These are phyloP conservation scores for Chiua virens DNA, from an alignment of 768 basidiomycete species.

Conservation along the genomic window DNA sequence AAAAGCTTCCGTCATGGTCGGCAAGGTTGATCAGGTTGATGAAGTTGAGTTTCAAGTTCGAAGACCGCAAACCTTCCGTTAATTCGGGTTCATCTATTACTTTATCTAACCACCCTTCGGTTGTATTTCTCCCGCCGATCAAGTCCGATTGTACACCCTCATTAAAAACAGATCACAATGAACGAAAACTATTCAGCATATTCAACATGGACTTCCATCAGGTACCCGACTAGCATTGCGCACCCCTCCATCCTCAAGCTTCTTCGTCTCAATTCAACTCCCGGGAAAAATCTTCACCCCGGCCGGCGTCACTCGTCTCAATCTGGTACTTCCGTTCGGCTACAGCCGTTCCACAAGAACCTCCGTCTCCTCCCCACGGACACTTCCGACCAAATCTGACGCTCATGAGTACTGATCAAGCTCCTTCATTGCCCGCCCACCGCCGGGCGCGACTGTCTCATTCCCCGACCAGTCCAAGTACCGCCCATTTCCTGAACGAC, in stretches of 20 bases:
- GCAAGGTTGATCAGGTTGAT: constrained; percentile 28
- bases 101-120: constrained; percentile 29
- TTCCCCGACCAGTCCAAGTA: not conserved
- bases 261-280: not conserved
- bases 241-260: too few species aligned
- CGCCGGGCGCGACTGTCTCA: not conserved
- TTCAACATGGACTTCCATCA: not conserved
- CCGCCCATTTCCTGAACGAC: constrained; percentile 1
- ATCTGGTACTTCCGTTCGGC: constrained; percentile 29
- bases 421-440: not conserved
- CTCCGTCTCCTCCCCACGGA: constrained; percentile 19
- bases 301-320: constrained; percentile 14
- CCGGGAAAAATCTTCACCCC: constrained; percentile 10
- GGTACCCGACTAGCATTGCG: too few species aligned
- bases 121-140: constrained; percentile 33
- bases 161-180: constrained; percentile 14
- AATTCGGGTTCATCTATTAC: constrained; percentile 29
- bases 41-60: constrained; percentile 34
- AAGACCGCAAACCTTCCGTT: constrained; percentile 30
- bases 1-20: constrained; percentile 30
- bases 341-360: constrained; percentile 19
- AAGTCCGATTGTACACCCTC: constrained; percentile 30
- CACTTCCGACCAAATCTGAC: constrained; percentile 18
- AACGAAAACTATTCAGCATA: constrained; percentile 3
- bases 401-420: constrained; percentile 6